phyloP scores from a whole-genome alignment of 768 basidiomycete species.

The Kwoniella sp. region DNA sequence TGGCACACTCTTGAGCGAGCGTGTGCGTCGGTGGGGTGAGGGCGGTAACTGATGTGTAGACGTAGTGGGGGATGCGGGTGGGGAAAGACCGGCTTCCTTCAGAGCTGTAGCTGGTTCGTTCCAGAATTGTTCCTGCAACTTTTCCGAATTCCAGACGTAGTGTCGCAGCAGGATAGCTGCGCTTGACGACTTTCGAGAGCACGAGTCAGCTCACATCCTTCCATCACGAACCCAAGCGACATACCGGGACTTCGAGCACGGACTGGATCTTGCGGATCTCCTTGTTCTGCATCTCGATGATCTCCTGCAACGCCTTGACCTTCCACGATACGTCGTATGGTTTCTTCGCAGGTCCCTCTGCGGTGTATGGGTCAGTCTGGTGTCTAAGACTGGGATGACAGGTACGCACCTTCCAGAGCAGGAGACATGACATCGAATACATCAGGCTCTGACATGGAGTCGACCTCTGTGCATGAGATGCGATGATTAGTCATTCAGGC shows the following conservation, averaged over 20 bases:
- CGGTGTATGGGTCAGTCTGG: background rate
- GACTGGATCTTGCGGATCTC: constrained; percentile 83
- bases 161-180: constrained; percentile 76
- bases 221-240: constrained; percentile 49
- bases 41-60: constrained; percentile 50
- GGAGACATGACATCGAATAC: constrained; percentile 44
- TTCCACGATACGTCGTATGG: constrained; percentile 80
- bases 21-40: constrained; percentile 35
- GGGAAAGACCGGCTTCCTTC: constrained; percentile 65
- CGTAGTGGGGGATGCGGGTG: constrained; percentile 52
- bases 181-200: constrained; percentile 53
- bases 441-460: constrained; percentile 41
- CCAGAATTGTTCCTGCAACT: constrained; percentile 94
- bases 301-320: constrained; percentile 64
- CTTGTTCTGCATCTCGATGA: constrained; percentile 70
- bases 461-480: constrained; percentile 12
- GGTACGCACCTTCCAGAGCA: constrained; percentile 36
- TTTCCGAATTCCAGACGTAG: constrained; percentile 93
- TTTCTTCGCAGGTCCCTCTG: constrained; percentile 41
- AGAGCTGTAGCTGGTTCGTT: constrained; percentile 73
- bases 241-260: constrained; percentile 82
- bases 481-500: constrained; percentile 1
- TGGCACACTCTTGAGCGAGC: constrained; percentile 27
- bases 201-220: background rate
- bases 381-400: background rate